Evolutionary conservation across 805 yeast species (phyloP).

Genomic region (Millerozyma acaciae): DNA sequence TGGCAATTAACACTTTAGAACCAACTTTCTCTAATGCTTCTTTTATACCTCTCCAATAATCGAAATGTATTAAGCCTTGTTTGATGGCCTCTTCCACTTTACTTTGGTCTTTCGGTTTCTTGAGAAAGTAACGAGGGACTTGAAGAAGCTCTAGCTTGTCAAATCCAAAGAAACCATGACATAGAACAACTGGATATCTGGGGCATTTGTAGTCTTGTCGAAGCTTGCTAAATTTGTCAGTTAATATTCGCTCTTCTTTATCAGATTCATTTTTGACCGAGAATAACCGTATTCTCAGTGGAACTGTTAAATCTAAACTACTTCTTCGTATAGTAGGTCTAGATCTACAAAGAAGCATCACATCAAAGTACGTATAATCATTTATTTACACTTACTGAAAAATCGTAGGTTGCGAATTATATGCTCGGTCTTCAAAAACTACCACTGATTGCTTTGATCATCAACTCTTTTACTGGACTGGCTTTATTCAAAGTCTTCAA

Average conservation of each 20-base stretch:
- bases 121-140: slow-evolving; percentile 8
- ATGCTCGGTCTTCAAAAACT: slow-evolving; percentile 1
- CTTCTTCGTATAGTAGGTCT: too few species aligned
- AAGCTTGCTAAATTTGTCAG: slow-evolving; percentile 25
- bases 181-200: slow-evolving; percentile 68
- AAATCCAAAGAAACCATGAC: slow-evolving; percentile 87
- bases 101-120: slow-evolving; percentile 4
- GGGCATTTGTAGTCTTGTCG: slow-evolving; percentile 52
- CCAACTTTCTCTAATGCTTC: slow-evolving; percentile 59
- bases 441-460: slow-evolving; percentile 49
- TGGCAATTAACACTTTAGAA: slow-evolving; percentile 63
- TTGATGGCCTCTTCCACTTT: slow-evolving; percentile 9
- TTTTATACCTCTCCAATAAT: slow-evolving; percentile 82
- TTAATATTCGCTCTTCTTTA: slow-evolving; percentile 19
- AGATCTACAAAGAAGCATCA: too few species aligned
- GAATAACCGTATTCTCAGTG: too few species aligned
- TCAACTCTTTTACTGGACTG: slow-evolving; percentile 61
- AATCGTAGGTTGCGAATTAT: too few species aligned
- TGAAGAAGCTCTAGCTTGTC: slow-evolving; percentile 40
- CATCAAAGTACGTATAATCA: too few species aligned
- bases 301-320: too few species aligned
- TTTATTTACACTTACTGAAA: too few species aligned
- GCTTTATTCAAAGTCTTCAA: slow-evolving; percentile 62
- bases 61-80: slow-evolving; percentile 41
- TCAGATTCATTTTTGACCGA: too few species aligned